These are phyloP conservation scores for Penstemon davidsonii DNA, from an alignment of 257 asterid species.

Conservation along the genomic window DNA sequence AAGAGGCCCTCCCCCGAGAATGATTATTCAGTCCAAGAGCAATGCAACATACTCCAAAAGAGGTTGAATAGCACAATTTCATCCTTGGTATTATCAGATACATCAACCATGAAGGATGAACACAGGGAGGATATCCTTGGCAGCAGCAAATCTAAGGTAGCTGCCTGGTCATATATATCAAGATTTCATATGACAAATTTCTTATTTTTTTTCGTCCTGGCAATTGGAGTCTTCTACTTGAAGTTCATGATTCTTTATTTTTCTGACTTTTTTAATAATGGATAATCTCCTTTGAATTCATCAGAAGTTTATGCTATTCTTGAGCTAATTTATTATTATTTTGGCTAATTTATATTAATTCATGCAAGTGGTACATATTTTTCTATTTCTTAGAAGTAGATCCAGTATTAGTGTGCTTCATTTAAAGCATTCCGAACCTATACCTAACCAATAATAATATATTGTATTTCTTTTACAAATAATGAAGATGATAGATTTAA, in stretches of 20 bases:
- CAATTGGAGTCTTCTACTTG: constrained; percentile 53
- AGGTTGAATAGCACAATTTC: constrained; percentile 59
- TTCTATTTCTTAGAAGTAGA: background rate
- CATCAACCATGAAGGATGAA: constrained; percentile 34
- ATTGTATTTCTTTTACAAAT: background rate
- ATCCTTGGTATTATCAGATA: constrained; percentile 46
- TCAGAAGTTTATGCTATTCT: background rate
- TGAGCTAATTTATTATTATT: background rate
- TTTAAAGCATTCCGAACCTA: background rate
- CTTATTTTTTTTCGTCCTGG: constrained; percentile 51
- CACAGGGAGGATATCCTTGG: constrained; percentile 26
- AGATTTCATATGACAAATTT: constrained; percentile 54
- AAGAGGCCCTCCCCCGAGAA: constrained; percentile 32
- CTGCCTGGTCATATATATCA: constrained; percentile 64
- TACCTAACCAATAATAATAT: background rate
- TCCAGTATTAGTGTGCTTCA: background rate
- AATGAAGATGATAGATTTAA: background rate
- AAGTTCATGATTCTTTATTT: constrained; percentile 37
- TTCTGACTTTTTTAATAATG: constrained; percentile 21
- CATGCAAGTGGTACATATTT: background rate
- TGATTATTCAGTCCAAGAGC: constrained; percentile 46
- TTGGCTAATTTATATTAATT: constrained; percentile 1
- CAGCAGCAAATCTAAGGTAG: constrained; percentile 76
- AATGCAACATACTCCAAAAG: constrained; percentile 55
- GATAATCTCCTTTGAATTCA: constrained; percentile 2